A percentile compares a stretch with the other conserved stretches of the same genome.
These are phyloP conservation scores for Lactarius hatsudake DNA, from an alignment of 768 basidiomycete genomes.

Conservation along the genomic window DNA sequence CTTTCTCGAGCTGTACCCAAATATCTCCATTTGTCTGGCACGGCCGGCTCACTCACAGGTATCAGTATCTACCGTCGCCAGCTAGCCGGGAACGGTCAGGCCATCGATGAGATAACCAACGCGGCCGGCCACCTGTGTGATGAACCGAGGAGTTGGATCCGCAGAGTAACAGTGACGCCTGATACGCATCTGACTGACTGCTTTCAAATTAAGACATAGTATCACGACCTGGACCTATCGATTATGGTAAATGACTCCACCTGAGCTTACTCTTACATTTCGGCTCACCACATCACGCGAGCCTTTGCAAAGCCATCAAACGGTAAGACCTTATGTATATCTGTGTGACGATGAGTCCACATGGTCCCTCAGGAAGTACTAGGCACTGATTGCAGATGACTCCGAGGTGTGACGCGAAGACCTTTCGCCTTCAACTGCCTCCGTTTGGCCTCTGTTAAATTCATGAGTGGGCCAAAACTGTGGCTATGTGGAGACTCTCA, in stretches of 20 bases:
- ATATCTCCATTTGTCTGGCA: conserved; percentile 8
- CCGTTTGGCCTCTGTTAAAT: conserved; percentile 61
- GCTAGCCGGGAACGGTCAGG: background rate
- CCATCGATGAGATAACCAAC: background rate
- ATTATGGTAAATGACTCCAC: conserved; percentile 11
- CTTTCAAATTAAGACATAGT: background rate
- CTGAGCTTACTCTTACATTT: conserved; percentile 7
- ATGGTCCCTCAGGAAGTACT: background rate
- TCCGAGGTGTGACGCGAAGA: conserved; percentile 59
- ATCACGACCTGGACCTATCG: background rate
- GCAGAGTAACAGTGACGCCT: background rate
- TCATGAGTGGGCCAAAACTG: conserved; percentile 13
- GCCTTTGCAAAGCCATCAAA: background rate
- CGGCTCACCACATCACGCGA: background rate
- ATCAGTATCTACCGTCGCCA: background rate
- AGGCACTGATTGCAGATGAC: conserved; percentile 31
- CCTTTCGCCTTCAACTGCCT: conserved; percentile 75
- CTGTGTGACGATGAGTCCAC: background rate
- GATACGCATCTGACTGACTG: background rate
- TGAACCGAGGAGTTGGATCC: background rate
- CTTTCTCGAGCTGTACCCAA: background rate
- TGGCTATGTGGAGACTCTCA: conserved; percentile 32
- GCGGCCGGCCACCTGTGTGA: background rate
- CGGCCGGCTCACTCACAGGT: background rate
- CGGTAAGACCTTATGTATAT: background rate